Evolutionary conservation across 2,329 filamentous ascomycete species (phyloP), one percentile per base, ranked within the genome.

Genomic region (Ophiocordyceps camponoti-floridani): DNA sequence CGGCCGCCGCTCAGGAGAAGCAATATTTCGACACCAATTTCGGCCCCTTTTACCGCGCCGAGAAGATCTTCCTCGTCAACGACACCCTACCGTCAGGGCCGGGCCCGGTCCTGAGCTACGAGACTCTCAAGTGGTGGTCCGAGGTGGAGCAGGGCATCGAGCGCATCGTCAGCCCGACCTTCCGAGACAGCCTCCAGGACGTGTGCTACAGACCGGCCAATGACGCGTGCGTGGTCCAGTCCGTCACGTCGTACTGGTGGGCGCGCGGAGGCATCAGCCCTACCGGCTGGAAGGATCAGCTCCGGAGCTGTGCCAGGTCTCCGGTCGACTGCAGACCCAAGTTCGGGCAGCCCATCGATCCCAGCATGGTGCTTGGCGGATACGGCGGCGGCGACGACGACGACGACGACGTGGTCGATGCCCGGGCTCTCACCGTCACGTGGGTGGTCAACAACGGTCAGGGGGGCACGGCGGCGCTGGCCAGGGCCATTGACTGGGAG

Each of bases 161-260:
- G 46, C 70, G 75, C 38, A 71, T 94, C 46, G 82, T 82, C 57
- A 86, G 87, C 3, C 58, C 74, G 13, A 68, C 78, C 18, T 77
- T 75, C 44, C 80, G 77, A 7, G 73, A 82, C 44, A 80, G 73
- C 0, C 69, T 98, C 3, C 69, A 85, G 26, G 84, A 96, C 56
- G 75, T 98, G 14, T 98, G 91, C 65, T 89, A 94, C 64, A 95
- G 95, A 58, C 93, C 93, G 2, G 85, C 83, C 0, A 86, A 84
- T 1, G 75, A 85, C 52, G 86, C 82, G 13, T 98, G 91, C 53
- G 88, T 95, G 5, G 77, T 98, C 2, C 89, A 98, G 57, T 94
- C 88, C 0, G 66, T 96, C n/a, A 82, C 84, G 6, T 82, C 83
- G 1, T 98, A 94, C 61, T 96, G 88, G 62, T 75, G 80, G 44